These are phyloP conservation scores for Xylariaceae sp. DNA, from an alignment of 2,329 filamentous ascomycete species.

Conservation along the genomic window DNA sequence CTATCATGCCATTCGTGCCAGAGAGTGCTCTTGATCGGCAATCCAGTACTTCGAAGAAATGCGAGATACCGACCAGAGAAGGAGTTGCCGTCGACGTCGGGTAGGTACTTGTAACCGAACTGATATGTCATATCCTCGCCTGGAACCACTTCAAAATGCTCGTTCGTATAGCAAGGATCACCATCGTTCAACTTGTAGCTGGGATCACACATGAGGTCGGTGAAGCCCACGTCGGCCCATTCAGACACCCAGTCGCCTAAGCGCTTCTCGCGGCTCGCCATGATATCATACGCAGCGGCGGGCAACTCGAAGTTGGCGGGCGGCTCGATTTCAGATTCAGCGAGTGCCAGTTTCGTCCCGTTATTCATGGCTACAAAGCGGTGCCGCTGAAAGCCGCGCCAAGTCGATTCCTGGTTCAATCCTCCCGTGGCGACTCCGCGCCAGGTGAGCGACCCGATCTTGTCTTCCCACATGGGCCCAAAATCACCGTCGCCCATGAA, in stretches of 20 bases:
- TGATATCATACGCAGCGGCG: conserved; percentile 40
- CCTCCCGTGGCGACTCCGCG: conserved; percentile 64
- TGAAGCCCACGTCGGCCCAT: conserved; percentile 48
- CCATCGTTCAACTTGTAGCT: conserved; percentile 30
- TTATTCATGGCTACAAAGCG: conserved; percentile 72
- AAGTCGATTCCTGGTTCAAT: conserved; percentile 53
- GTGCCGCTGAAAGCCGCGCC: conserved; percentile 69
- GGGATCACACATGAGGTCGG: conserved; percentile 47
- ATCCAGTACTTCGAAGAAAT: conserved; percentile 62
- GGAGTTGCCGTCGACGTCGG: conserved; percentile 71
- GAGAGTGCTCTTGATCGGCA: conserved; percentile 72
- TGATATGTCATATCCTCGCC: conserved; percentile 45
- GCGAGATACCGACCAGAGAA: conserved; percentile 64
- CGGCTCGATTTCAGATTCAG: conserved; percentile 39
- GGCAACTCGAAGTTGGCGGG: conserved; percentile 53
- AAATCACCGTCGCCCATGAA: conserved; percentile 54
- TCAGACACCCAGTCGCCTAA: conserved; percentile 45
- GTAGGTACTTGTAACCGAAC: conserved; percentile 61
- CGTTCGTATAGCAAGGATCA: conserved; percentile 44
- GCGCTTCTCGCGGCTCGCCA: conserved; percentile 39
- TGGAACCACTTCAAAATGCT: conserved; percentile 38
- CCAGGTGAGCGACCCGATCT: conserved; percentile 52
- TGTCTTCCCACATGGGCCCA: conserved; percentile 52
- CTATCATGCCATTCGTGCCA: conserved; percentile 79
- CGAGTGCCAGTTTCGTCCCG: conserved; percentile 48